These are phyloP conservation scores for Plenodomus lindquistii DNA, from an alignment of 2,329 filamentous ascomycete genomes.

Conservation along the genomic window DNA sequence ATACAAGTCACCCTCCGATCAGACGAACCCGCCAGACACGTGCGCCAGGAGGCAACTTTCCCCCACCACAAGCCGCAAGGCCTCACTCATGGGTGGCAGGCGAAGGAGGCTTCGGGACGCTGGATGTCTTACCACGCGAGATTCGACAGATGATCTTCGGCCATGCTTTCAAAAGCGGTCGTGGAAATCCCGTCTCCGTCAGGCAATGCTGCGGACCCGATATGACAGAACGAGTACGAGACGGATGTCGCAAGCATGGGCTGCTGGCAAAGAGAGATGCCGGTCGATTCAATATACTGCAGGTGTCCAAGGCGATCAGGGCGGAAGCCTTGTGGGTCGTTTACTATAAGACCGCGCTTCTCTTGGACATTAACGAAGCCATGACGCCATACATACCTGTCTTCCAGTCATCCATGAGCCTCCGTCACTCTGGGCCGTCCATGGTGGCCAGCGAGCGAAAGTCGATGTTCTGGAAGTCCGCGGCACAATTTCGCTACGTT, in stretches of 20 bases:
- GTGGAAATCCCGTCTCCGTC: constrained; percentile 5
- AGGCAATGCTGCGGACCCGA: constrained; percentile 17
- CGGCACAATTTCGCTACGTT: constrained; percentile 6
- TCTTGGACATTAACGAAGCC: background rate
- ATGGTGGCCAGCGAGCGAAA: background rate
- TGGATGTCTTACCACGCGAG: constrained; percentile 13
- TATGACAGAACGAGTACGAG: constrained; percentile 13
- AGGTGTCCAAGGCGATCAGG: constrained; percentile 9
- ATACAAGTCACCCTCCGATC: no score
- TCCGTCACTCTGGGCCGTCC: constrained; percentile 1
- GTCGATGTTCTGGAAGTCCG: constrained; percentile 14
- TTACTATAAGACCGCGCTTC: constrained; percentile 4
- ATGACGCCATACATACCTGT: constrained; percentile 8
- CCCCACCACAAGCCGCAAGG: background rate
- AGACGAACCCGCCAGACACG: no score
- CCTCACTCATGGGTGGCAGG: background rate
- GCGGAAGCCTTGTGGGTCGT: constrained; percentile 18
- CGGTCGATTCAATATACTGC: constrained; percentile 18
- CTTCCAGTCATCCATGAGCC: constrained; percentile 2
- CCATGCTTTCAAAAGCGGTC: constrained; percentile 7
- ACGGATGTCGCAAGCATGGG: constrained; percentile 18
- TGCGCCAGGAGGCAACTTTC: no score
- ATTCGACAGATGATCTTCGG: constrained; percentile 14
- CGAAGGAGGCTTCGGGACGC: constrained; percentile 7
- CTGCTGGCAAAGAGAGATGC: background rate